phyloP scores from a whole-genome alignment of 306 rosid species.

The Lathyrus aphaca region DNA sequence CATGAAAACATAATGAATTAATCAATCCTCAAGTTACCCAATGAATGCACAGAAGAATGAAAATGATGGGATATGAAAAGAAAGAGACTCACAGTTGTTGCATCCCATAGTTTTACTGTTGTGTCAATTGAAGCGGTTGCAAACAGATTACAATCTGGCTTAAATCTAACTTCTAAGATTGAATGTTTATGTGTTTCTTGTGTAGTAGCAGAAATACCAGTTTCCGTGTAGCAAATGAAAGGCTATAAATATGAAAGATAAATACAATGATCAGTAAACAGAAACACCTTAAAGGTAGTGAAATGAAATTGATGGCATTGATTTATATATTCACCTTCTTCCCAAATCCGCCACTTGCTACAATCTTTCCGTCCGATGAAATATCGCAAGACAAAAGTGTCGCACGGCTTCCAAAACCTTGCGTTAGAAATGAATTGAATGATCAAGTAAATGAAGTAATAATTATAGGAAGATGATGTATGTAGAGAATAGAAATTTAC shows the following conservation, averaged over 20 bases:
- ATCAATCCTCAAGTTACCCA: background rate
- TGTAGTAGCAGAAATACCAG: background rate
- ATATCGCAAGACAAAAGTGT: slow-evolving; percentile 1
- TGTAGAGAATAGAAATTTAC: slow-evolving; percentile 2
- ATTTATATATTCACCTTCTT: too few relatives aligned
- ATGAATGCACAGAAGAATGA: background rate
- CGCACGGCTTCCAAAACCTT: background rate
- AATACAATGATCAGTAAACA: background rate
- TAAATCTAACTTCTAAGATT: slow-evolving; percentile 18
- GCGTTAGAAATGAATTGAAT: background rate
- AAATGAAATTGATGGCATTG: background rate
- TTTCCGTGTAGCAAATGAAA: background rate
- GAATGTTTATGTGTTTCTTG: background rate
- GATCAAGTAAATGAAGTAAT: background rate
- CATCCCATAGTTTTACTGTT: slow-evolving; percentile 4
- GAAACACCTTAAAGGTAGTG: too few relatives aligned
- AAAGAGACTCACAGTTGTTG: slow-evolving; percentile 9
- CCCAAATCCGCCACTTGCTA: slow-evolving; percentile 5
- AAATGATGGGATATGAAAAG: background rate
- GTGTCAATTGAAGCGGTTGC: slow-evolving; percentile 1
- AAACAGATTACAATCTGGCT: background rate
- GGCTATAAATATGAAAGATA: background rate
- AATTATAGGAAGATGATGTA: too few relatives aligned
- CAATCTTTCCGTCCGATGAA: slow-evolving; percentile 26
- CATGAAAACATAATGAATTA: background rate